Evolutionary conservation across 768 basidiomycete species (phyloP).

Genomic region (Boletus insuetus): DNA sequence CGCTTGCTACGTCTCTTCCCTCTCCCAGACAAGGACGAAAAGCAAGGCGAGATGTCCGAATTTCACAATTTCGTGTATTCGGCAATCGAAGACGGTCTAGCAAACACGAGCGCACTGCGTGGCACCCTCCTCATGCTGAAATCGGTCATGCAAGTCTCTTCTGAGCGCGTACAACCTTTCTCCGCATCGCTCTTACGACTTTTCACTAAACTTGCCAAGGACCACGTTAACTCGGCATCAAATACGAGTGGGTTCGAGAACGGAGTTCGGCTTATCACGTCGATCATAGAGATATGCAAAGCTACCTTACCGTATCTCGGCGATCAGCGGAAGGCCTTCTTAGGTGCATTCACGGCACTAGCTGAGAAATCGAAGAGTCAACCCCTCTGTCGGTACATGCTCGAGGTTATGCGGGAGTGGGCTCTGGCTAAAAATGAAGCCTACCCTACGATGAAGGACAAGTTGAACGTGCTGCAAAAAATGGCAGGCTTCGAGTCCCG

Average conservation of each 20-base stretch:
- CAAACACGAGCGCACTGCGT: slow-evolving; percentile 65
- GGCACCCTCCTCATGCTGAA: slow-evolving; percentile 86
- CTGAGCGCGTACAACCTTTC: slow-evolving; percentile 84
- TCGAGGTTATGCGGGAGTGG: slow-evolving; percentile 88
- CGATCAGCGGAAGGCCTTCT: slow-evolving; percentile 80
- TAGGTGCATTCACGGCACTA: slow-evolving; percentile 73
- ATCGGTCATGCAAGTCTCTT: slow-evolving; percentile 74
- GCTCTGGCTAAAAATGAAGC: slow-evolving; percentile 81
- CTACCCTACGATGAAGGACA: slow-evolving; percentile 94
- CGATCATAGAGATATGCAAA: slow-evolving; percentile 87
- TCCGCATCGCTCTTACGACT: slow-evolving; percentile 74
- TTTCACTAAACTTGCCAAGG: slow-evolving; percentile 81
- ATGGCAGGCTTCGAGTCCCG: slow-evolving; percentile 83
- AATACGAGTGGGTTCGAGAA: slow-evolving; percentile 51
- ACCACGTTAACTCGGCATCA: slow-evolving; percentile 66
- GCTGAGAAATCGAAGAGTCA: slow-evolving; percentile 87
- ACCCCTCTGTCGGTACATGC: slow-evolving; percentile 75
- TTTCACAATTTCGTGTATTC: slow-evolving; percentile 76
- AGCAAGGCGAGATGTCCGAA: slow-evolving; percentile 63
- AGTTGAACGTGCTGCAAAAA: slow-evolving; percentile 82
- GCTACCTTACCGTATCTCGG: slow-evolving; percentile 75
- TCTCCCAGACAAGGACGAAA: slow-evolving; percentile 75
- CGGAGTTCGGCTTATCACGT: slow-evolving; percentile 62
- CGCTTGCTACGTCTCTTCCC: slow-evolving; percentile 75
- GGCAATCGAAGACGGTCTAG: slow-evolving; percentile 76